These are phyloP conservation scores for Austroboletus eburneus DNA, from an alignment of 768 basidiomycete species.

Conservation along the genomic window DNA sequence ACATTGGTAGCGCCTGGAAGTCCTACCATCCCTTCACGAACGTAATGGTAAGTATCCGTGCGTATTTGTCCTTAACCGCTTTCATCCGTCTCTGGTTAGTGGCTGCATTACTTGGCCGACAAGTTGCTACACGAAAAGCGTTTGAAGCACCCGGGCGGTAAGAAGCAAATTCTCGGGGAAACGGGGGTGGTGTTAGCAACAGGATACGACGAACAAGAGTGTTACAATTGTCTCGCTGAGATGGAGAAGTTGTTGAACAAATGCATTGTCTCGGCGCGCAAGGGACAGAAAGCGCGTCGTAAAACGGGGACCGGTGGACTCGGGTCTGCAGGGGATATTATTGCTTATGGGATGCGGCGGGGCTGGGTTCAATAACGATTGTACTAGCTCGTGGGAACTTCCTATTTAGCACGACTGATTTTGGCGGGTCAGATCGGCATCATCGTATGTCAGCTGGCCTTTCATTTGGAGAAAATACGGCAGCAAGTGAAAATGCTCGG, in stretches of 20 bases:
- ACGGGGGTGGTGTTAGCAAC: conserved; percentile 15
- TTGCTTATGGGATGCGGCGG: conserved; percentile 54
- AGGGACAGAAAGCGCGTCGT: conserved; percentile 31
- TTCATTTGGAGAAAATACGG: conserved; percentile 2
- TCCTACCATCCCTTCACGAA: conserved; percentile 80
- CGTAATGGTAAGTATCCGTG: conserved; percentile 63
- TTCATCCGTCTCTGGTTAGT: conserved; percentile 45
- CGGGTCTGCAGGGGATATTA: conserved; percentile 54
- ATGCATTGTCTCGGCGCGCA: conserved; percentile 38
- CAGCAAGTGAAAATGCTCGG: conserved; percentile 6
- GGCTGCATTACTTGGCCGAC: conserved; percentile 79
- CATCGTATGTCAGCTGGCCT: too few species aligned
- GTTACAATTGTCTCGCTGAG: conserved; percentile 65
- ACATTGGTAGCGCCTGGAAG: conserved; percentile 65
- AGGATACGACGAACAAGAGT: conserved; percentile 60
- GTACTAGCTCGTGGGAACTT: conserved; percentile 4
- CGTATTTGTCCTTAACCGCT: neutral
- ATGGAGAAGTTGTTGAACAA: conserved; percentile 55
- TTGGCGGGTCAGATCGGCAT: too few species aligned
- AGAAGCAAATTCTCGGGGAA: conserved; percentile 29
- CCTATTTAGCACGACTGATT: conserved; percentile 11
- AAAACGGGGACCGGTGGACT: conserved; percentile 28
- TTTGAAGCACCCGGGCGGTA: conserved; percentile 51
- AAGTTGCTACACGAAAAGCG: conserved; percentile 73
- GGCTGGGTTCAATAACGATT: conserved; percentile 51